Percentiles rank a stretch among this genome's conserved stretches.
Conservation (phyloP, 352 stramenopile genomes). For the Ochromonadaceae sp. region DNA sequence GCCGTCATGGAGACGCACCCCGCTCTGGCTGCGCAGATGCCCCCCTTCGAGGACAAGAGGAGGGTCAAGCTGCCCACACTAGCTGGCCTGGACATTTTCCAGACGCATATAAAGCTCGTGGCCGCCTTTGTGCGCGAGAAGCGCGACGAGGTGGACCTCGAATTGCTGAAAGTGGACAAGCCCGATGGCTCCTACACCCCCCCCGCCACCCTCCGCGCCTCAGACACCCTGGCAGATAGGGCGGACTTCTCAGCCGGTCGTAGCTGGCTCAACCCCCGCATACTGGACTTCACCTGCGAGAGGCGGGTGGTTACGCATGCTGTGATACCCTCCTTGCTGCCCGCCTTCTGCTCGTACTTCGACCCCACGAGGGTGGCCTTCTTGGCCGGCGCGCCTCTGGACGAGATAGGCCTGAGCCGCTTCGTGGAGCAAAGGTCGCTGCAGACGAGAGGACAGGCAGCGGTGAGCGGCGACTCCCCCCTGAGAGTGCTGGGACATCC, state of each 20-base stretch:
- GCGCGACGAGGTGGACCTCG: too few relatives aligned
- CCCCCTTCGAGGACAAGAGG: slow-evolving; percentile 11
- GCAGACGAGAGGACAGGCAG: neutral
- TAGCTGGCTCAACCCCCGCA: slow-evolving; percentile 51
- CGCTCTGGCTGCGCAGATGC: neutral
- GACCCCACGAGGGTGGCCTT: neutral
- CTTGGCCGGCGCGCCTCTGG: neutral
- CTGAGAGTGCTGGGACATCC: slow-evolving; percentile 1
- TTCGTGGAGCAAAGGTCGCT: neutral
- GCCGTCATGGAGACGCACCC: slow-evolving; percentile 1
- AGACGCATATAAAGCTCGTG: slow-evolving; percentile 13
- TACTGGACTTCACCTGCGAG: slow-evolving; percentile 44
- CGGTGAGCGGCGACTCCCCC: neutral
- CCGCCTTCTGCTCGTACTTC: neutral
- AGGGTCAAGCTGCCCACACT: slow-evolving; percentile 7
- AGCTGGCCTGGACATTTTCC: slow-evolving; percentile 10
- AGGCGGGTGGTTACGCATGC: slow-evolving; percentile 15
- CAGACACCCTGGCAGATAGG: slow-evolving; percentile 28
- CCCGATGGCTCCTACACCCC: too few relatives aligned
- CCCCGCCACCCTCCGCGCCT: neutral
- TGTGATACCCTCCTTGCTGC: neutral
- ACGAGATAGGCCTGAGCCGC: neutral
- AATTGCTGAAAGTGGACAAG: too few relatives aligned
- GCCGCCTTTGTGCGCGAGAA: neutral
- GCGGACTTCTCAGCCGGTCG: slow-evolving; percentile 49